Evolutionary conservation across 257 asterid genomes (phyloP), one percentile per base, ranked within the genome.

Genomic region (Leptodermis oblonga): DNA sequence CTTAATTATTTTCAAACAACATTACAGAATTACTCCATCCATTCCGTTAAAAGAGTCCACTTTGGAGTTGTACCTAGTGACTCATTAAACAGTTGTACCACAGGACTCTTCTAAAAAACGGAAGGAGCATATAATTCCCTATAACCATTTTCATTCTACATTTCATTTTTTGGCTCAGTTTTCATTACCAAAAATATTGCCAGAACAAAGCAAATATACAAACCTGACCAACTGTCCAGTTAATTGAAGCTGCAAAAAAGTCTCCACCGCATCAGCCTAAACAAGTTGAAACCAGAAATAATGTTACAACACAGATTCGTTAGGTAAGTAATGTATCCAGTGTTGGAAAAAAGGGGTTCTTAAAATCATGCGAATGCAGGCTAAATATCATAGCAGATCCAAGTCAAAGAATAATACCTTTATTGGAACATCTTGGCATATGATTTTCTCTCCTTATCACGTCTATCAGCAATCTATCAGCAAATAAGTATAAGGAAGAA

Each of bases 401-500:
- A 26, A 62, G 65, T 31, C 4, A 12, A 22, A 69, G 46, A 52
- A 34, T 58, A 8, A 74, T 75, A 88, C 92, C 66, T 46, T 70
- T 74, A 72, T 74, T 62, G 78, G 84, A 92, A 92, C 96, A 92
- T 86, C 81, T 79, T 86, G 80, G 93, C 74, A 74, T 74, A 92
- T 7, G 98, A 87, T 83, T 83, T 86, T 63, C 72, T 90, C 92
- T 90, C 95, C 87, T 73, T 81, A 42, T 87, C 82, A 56, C 89
- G 90, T 76, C 97, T 84, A 81, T 87, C 90, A 34, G 89, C 78
- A 77, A 92, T 74, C 98, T 90, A 62, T 74, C 56, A 67, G n/a
- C 66, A 71, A 22, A 64, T 25, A 65, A 25, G 53, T 14, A 28
- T 46, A 71, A 26, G 53, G 33, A 70, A n/a, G 43, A 46, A 28